Conservation (phyloP, 2,329 filamentous ascomycete genomes). For the Botryosphaeria dothidea region DNA sequence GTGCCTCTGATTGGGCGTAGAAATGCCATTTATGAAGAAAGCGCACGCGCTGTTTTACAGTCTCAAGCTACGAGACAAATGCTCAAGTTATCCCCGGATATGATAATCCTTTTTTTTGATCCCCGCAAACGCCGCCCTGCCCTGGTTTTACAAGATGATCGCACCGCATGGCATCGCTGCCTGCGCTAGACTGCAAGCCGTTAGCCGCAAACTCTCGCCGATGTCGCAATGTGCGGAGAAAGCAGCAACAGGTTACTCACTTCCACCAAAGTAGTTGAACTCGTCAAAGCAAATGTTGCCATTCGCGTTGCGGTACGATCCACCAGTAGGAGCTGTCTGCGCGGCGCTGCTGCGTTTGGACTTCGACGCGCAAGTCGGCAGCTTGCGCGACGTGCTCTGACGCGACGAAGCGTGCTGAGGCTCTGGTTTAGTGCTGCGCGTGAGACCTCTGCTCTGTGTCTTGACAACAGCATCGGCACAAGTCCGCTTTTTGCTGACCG, state of each 20-base stretch:
- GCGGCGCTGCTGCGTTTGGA: background rate
- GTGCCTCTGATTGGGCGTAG: background rate
- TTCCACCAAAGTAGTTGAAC: slow-evolving; percentile 13
- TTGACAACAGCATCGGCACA: background rate
- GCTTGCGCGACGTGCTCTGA: background rate
- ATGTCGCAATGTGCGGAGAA: slow-evolving; percentile 1
- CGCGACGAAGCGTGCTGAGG: background rate
- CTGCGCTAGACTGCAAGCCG: slow-evolving; percentile 4
- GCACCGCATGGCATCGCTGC: background rate
- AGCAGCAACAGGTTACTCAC: background rate
- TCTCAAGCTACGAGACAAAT: background rate
- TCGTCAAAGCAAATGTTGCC: slow-evolving; percentile 19
- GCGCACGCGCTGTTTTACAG: background rate
- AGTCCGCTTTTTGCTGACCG: background rate
- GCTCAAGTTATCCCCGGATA: background rate
- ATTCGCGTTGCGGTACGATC: slow-evolving; percentile 15
- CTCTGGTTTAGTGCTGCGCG: background rate
- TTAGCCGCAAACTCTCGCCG: background rate
- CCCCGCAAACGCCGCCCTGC: slow-evolving; percentile 1
- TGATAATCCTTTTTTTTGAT: background rate
- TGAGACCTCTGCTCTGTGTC: background rate
- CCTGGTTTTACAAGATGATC: background rate
- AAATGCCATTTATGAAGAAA: background rate
- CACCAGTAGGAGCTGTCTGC: slow-evolving; percentile 6
- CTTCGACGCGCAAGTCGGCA: background rate